A percentile compares a stretch with the other conserved stretches of the same genome.
Conservation (phyloP, 2,329 filamentous ascomycete species). For the Aspergillus oerlinghausenensis region DNA sequence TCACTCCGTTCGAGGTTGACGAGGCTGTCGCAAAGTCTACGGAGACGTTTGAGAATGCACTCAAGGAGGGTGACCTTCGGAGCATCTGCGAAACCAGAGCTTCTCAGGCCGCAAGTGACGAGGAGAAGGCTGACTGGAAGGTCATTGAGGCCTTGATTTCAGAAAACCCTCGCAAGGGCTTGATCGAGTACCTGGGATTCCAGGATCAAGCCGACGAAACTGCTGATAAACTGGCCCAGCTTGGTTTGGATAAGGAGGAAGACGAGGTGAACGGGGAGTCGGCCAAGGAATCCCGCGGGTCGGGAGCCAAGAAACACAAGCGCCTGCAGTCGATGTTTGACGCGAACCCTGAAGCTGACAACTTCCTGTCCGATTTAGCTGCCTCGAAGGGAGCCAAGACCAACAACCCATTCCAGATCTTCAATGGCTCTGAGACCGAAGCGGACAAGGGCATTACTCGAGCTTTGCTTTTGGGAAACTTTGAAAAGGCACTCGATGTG, state of each 20-base stretch:
- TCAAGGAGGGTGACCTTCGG: conserved; percentile 71
- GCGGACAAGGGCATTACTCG: conserved; percentile 84
- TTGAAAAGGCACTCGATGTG: conserved; percentile 82
- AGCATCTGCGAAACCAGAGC: conserved; percentile 77
- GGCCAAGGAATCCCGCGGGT: conserved; percentile 47
- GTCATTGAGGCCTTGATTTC: conserved; percentile 86
- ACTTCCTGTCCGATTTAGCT: conserved; percentile 78
- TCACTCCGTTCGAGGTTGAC: conserved; percentile 86
- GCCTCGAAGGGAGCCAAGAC: conserved; percentile 89
- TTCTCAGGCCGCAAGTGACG: conserved; percentile 69
- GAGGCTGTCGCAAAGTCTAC: conserved; percentile 78
- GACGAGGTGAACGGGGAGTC: conserved; percentile 40
- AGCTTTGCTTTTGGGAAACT: conserved; percentile 83
- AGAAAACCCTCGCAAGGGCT: conserved; percentile 76
- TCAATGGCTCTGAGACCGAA: conserved; percentile 74
- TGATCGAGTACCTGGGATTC: conserved; percentile 90
- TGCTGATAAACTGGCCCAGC: conserved; percentile 39
- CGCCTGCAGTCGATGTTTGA: conserved; percentile 78
- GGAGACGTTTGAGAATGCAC: conserved; percentile 77
- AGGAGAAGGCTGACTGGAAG: conserved; percentile 94
- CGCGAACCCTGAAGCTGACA: conserved; percentile 65
- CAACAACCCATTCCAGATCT: conserved; percentile 89
- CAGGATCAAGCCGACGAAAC: conserved; percentile 54
- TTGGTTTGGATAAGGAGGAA: conserved; percentile 37
- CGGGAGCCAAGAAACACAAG: conserved; percentile 53